phyloP scores from a whole-genome alignment of 1,284 basidiomycete species.

The Trichosporon sp. region DNA sequence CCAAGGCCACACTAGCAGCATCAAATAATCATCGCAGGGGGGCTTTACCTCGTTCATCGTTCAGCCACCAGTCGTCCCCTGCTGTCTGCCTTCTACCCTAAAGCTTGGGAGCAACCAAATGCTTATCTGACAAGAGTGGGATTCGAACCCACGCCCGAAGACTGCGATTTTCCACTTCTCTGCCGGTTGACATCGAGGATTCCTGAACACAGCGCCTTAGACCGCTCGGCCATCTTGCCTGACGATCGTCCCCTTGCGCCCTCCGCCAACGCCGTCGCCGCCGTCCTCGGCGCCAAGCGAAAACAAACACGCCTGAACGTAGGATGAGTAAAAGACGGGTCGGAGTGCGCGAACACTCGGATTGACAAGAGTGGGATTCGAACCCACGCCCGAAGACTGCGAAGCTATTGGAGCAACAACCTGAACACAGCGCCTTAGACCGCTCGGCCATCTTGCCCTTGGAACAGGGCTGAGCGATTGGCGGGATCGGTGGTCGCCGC shows the following conservation, averaged over 20 bases:
- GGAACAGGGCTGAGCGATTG: no score
- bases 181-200: neutral
- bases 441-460: no score
- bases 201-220: constrained; percentile 32
- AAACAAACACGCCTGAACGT: no score
- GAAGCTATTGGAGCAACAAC: neutral
- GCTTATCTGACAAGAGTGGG: constrained; percentile 38
- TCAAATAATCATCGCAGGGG: no score
- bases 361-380: constrained; percentile 33
- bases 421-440: no score
- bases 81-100: neutral
- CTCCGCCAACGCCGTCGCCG: no score
- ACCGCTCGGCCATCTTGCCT: constrained; percentile 28
- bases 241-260: neutral
- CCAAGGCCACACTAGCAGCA: no score
- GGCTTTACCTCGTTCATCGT: no score
- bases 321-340: neutral
- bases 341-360: neutral
- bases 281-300: no score
- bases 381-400: constrained; percentile 53
- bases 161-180: constrained; percentile 22
- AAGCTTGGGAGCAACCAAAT: neutral
- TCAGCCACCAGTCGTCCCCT: no score
- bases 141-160: constrained; percentile 55
- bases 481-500: no score